These are phyloP conservation scores for Puccinia horiana DNA, from an alignment of 1,284 basidiomycete genomes.

Conservation along the genomic window DNA sequence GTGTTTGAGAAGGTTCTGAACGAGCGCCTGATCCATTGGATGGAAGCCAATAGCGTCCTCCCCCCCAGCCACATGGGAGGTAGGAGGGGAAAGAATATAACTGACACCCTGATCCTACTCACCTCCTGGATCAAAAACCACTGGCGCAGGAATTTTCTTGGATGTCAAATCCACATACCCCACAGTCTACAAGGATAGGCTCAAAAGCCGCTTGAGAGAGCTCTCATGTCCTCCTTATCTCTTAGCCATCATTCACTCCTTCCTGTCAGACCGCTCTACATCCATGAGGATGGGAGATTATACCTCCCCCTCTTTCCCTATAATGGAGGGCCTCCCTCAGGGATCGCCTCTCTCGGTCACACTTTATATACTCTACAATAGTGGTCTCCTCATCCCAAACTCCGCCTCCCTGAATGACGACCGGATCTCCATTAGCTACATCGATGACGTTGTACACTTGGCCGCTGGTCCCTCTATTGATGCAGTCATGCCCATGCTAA, in stretches of 20 bases:
- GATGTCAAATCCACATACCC: slow-evolving; percentile 42
- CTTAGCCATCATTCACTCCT: neutral
- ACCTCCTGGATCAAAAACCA: neutral
- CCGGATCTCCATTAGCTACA: slow-evolving; percentile 11
- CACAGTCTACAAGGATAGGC: neutral
- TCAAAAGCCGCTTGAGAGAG: neutral
- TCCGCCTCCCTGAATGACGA: neutral
- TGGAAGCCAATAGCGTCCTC: neutral
- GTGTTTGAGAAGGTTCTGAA: slow-evolving; percentile 22
- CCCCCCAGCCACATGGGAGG: neutral
- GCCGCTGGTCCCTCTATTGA: neutral
- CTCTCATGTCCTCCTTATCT: slow-evolving; percentile 23
- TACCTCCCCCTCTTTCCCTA: neutral
- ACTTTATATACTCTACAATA: slow-evolving; percentile 40
- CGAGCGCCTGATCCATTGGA: slow-evolving; percentile 1
- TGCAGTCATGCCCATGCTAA: neutral
- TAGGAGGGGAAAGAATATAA: neutral
- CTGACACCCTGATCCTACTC: neutral
- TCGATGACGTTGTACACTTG: slow-evolving; percentile 22
- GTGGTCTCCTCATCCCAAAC: neutral
- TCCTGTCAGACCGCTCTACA: neutral
- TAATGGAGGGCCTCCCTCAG: slow-evolving; percentile 8
- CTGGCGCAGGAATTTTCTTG: slow-evolving; percentile 20
- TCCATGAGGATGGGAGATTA: slow-evolving; percentile 11
- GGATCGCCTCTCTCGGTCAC: slow-evolving; percentile 25